Evolutionary conservation across 1,284 basidiomycete genomes (phyloP), one percentile per base, ranked within the genome.

Genomic region (Fomitopsis betulina): DNA sequence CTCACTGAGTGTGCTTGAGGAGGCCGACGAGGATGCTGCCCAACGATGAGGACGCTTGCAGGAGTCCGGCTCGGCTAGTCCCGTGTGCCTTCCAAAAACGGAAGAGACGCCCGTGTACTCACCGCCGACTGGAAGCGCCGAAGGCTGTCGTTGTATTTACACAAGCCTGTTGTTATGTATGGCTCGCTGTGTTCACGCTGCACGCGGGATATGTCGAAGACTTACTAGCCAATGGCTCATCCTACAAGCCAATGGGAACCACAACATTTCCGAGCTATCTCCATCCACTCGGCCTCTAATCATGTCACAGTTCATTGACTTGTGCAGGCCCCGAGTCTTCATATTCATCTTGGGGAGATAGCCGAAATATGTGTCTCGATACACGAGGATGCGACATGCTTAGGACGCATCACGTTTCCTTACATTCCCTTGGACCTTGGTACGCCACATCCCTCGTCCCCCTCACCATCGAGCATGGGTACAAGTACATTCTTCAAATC

Each of bases 1-100:
- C 53, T 54, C 53, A 54, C 53, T 25, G 32, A 27, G 8, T 54
- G 40, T 54, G 17, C 49, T 54, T 54, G 53, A 54, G 53, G 53
- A 43, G 13, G 30, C 53, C 53, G 53, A 42, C 47, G 49, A 51
- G 49, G 33, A 32, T 37, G 49, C 13, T 35, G 32, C 33, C 17
- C 21, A 35, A 51, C 49, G 32, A 21, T 51, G 49, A 51, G 49
- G 49, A 37, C 47, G 13, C 13, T 33, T 32, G 33, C 32, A 7
- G 25, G 25, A 47, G 33, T 6, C 9, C 47, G 17, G 33, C 17
- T 17, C 49, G 49, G 4, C 30, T 15, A n/a, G 21, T 37, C 32
- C 49, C 49, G 49, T 51, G 49, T n/a, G 5, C 13, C 25, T 30
- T 12, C 32, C 32, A 15, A 4, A 51, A 6, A 21, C 12, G 49